Percentiles rank a stretch among this genome's conserved stretches.
These are phyloP conservation scores for Aegilops sharonensis DNA, from an alignment of 176 grass and related monocot genomes.

Conservation along the genomic window DNA sequence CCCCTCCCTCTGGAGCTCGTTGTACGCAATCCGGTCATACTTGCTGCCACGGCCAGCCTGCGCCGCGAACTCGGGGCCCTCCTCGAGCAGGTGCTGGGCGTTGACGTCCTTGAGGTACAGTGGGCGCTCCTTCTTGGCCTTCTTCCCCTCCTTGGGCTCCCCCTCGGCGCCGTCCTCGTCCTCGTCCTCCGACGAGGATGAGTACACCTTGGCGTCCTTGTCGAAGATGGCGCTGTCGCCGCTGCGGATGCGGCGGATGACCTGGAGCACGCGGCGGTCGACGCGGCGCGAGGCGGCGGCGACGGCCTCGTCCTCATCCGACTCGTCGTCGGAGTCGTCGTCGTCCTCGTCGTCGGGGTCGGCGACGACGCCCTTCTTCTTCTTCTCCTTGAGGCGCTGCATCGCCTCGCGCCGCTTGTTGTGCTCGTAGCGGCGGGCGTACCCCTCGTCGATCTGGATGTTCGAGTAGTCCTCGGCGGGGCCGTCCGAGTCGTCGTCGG, in stretches of 20 bases:
- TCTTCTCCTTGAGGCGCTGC: slow-evolving; percentile 60
- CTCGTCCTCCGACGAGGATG: slow-evolving; percentile 45
- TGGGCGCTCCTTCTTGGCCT: slow-evolving; percentile 68
- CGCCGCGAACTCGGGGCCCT: slow-evolving; percentile 68
- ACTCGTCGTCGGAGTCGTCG: slow-evolving; percentile 10
- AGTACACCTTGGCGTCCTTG: slow-evolving; percentile 54
- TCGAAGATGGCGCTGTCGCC: slow-evolving; percentile 63
- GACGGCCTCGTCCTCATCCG: slow-evolving; percentile 22
- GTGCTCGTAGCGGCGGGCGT: slow-evolving; percentile 69
- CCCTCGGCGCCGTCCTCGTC: slow-evolving; percentile 11
- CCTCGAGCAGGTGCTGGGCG: slow-evolving; percentile 74
- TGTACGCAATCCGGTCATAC: slow-evolving; percentile 60
- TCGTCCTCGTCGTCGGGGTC: slow-evolving; percentile 2
- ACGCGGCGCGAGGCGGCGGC: slow-evolving; percentile 35
- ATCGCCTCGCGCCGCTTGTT: slow-evolving; percentile 77
- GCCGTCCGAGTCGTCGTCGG: slow-evolving; percentile 26
- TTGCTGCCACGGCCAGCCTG: slow-evolving; percentile 44
- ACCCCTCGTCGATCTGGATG: slow-evolving; percentile 75
- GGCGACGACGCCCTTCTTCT: slow-evolving; percentile 46
- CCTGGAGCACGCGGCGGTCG: slow-evolving; percentile 56
- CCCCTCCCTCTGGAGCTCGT: slow-evolving; percentile 66
- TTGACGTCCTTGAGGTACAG: slow-evolving; percentile 91
- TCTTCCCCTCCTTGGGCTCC: slow-evolving; percentile 30
- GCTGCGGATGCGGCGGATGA: slow-evolving; percentile 65
- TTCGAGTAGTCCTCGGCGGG: slow-evolving; percentile 46